These are phyloP conservation scores for Prunella vulgaris DNA, from an alignment of 257 asterid genomes.

Conservation along the genomic window DNA sequence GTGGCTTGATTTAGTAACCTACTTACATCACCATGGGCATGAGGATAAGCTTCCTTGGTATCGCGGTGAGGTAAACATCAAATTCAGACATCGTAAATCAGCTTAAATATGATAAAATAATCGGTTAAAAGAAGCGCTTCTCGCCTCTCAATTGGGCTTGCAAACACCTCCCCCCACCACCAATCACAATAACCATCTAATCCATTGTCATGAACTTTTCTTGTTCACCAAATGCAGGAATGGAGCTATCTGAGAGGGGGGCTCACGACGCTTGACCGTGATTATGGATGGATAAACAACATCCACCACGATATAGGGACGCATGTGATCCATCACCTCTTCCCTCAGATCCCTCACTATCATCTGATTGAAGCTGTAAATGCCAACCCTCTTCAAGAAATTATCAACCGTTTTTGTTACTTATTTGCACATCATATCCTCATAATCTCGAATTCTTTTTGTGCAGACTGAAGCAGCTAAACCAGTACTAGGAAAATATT, in stretches of 20 bases:
- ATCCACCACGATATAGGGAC: slow-evolving; percentile 94
- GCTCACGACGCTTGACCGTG: slow-evolving; percentile 80
- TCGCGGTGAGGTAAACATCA: slow-evolving; percentile 40
- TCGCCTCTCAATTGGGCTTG: too few species aligned
- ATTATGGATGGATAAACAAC: slow-evolving; percentile 86
- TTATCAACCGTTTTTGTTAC: not conserved
- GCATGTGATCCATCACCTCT: slow-evolving; percentile 88
- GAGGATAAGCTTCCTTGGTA: slow-evolving; percentile 57
- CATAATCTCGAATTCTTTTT: not conserved
- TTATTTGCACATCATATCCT: not conserved
- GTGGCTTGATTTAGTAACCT: slow-evolving; percentile 56
- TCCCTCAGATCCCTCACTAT: slow-evolving; percentile 93
- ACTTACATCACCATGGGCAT: slow-evolving; percentile 59
- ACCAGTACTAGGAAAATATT: slow-evolving; percentile 74
- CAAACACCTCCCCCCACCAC: not conserved
- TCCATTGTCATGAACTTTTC: not conserved
- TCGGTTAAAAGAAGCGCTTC: too few species aligned
- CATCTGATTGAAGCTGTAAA: slow-evolving; percentile 83
- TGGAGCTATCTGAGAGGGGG: slow-evolving; percentile 95
- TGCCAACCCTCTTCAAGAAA: not conserved
- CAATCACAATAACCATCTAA: not conserved
- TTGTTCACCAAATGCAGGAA: slow-evolving; percentile 41
- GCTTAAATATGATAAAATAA: too few species aligned
- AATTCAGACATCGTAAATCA: too few species aligned
- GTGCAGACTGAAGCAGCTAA: slow-evolving; percentile 79